Percentiles rank a stretch among this genome's conserved stretches.
Evolutionary conservation across 2,329 filamentous ascomycete species (phyloP).

Genomic region (Cytospora schulzeri): DNA sequence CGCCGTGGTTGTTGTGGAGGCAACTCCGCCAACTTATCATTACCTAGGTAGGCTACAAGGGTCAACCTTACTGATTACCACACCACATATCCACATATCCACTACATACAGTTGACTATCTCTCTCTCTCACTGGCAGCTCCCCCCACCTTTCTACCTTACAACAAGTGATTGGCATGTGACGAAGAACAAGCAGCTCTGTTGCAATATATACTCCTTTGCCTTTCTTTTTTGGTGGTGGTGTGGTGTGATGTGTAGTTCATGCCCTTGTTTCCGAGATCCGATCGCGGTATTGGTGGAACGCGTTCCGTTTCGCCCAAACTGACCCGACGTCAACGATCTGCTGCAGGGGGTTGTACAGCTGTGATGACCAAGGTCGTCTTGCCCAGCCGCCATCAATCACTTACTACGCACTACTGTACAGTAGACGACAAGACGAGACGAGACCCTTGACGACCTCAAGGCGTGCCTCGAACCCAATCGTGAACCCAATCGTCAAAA

Average conservation of each 20-base stretch:
- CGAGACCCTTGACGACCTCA: constrained; percentile 12
- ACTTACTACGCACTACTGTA: not conserved
- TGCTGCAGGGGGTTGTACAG: constrained; percentile 9
- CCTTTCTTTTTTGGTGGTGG: constrained; percentile 1
- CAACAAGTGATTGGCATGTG: not conserved
- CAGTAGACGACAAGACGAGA: constrained; percentile 1
- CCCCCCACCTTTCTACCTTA: not conserved
- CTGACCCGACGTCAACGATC: constrained; percentile 9
- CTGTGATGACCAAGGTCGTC: not conserved
- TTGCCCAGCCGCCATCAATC: not conserved
- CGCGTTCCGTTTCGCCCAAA: constrained; percentile 13
- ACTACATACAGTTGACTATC: too few relatives aligned
- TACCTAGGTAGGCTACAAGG: not conserved
- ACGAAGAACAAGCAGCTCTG: not conserved
- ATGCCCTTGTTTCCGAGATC: constrained; percentile 15
- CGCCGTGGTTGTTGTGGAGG: not conserved
- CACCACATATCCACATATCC: too few relatives aligned
- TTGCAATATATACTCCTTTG: too few relatives aligned
- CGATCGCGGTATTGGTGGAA: constrained; percentile 13
- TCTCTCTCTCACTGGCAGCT: not conserved
- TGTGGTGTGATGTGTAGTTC: not conserved
- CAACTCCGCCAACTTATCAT: not conserved
- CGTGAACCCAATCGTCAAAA: too few relatives aligned
- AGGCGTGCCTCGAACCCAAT: constrained; percentile 6
- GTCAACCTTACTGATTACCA: not conserved